Conservation (phyloP, 2,329 filamentous ascomycete species). For the Neodidymelliopsis sp. region DNA sequence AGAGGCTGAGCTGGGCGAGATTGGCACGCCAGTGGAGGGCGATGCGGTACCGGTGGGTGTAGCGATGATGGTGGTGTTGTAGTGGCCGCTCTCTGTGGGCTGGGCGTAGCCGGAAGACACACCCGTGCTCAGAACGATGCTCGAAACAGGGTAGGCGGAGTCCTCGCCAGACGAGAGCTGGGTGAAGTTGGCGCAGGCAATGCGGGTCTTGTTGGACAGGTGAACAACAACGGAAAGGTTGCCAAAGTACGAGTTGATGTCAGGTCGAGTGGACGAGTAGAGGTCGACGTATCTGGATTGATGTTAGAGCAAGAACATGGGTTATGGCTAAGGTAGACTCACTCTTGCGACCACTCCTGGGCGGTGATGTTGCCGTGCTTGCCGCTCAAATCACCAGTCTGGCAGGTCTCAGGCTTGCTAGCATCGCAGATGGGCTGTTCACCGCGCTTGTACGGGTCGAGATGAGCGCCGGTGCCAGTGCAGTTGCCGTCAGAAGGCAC, state of each 20-base stretch:
- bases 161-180: conserved; percentile 61
- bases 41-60: conserved; percentile 14
- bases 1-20: conserved; percentile 23
- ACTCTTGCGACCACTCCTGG: conserved; percentile 44
- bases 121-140: conserved; percentile 21
- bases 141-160: conserved; percentile 45
- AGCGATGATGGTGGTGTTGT: conserved; percentile 16
- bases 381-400: conserved; percentile 56
- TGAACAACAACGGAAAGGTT: conserved; percentile 64
- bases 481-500: conserved; percentile 54
- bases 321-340: conserved; percentile 51
- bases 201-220: conserved; percentile 59
- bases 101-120: conserved; percentile 18
- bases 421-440: conserved; percentile 49
- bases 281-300: conserved; percentile 55
- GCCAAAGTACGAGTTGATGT: conserved; percentile 59
- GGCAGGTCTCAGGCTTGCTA: conserved; percentile 49
- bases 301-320: not conserved
- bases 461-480: conserved; percentile 50
- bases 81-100: conserved; percentile 24
- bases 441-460: conserved; percentile 54
- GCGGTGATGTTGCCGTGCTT: conserved; percentile 53
- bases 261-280: conserved; percentile 56
- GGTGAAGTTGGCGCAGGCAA: conserved; percentile 65
- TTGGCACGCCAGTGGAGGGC: conserved; percentile 20